Conservation (phyloP, 1,284 basidiomycete genomes). For the Meripilus lineatus region DNA sequence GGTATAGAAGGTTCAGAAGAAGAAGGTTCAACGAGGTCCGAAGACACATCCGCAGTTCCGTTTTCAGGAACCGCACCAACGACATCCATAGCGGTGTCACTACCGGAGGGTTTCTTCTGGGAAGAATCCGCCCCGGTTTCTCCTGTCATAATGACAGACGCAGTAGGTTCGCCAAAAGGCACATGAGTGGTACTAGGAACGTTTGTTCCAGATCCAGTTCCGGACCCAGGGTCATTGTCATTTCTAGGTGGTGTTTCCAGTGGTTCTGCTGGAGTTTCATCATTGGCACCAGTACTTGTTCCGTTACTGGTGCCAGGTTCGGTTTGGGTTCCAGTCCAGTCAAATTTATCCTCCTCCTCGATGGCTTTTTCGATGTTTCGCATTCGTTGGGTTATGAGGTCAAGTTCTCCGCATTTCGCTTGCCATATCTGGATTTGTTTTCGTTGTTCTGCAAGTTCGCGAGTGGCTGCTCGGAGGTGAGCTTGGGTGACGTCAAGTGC, state of each 20-base stretch:
- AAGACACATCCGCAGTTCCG: constrained; percentile 52
- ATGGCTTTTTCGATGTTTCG: constrained; percentile 80
- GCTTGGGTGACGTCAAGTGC: constrained; percentile 81
- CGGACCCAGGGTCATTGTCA: too few relatives aligned
- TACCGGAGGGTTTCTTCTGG: too few relatives aligned
- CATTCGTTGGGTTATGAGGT: constrained; percentile 72
- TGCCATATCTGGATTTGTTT: constrained; percentile 79
- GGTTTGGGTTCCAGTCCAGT: constrained; percentile 81
- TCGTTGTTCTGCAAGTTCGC: constrained; percentile 85
- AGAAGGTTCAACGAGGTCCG: constrained; percentile 59
- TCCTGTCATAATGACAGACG: too few relatives aligned
- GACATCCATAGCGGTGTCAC: too few relatives aligned
- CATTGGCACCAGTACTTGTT: constrained; percentile 37
- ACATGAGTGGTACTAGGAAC: too few relatives aligned
- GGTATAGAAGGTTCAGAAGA: constrained; percentile 69
- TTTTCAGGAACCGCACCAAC: constrained; percentile 25
- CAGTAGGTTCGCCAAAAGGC: too few relatives aligned
- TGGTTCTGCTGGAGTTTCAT: constrained; percentile 39
- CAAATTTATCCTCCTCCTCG: constrained; percentile 71
- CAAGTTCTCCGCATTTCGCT: constrained; percentile 65
- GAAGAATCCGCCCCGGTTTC: too few relatives aligned
- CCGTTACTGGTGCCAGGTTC: constrained; percentile 30
- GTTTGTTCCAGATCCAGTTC: too few relatives aligned
- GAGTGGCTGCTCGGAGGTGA: constrained; percentile 85
- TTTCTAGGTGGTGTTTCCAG: too few relatives aligned